Conservation (phyloP, 164 flowering plant genomes). For the Amborella trichopoda region DNA sequence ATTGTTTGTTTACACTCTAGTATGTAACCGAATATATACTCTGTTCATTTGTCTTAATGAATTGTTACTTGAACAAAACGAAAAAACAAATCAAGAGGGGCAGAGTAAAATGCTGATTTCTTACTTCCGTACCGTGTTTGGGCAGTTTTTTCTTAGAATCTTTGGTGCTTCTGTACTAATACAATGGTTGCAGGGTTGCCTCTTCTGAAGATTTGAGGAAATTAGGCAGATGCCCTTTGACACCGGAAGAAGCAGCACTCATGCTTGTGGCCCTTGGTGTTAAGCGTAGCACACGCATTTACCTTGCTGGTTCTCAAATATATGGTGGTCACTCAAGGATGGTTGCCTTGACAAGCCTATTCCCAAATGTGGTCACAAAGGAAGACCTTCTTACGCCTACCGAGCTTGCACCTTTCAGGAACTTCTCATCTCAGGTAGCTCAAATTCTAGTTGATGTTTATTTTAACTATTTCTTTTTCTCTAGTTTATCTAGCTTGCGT, state of each 20-base stretch:
- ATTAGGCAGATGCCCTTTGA: slow-evolving; percentile 80
- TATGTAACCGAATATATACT: too few species aligned
- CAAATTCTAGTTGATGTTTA: not conserved
- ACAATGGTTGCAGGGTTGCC: slow-evolving; percentile 35
- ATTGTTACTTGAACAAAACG: too few species aligned
- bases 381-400: slow-evolving; percentile 73
- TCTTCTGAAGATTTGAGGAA: slow-evolving; percentile 53
- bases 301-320: slow-evolving; percentile 77
- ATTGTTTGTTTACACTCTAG: too few species aligned
- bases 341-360: slow-evolving; percentile 54
- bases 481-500: too few species aligned
- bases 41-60: too few species aligned
- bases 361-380: slow-evolving; percentile 80
- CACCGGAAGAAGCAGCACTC: slow-evolving; percentile 96
- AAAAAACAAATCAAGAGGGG: too few species aligned
- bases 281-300: slow-evolving; percentile 51
- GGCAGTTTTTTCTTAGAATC: not conserved
- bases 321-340: slow-evolving; percentile 77
- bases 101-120: too few species aligned
- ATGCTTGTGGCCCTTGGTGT: slow-evolving; percentile 78
- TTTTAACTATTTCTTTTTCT: not conserved
- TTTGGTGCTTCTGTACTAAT: not conserved
- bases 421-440: slow-evolving; percentile 89
- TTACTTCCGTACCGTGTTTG: too few species aligned
- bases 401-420: slow-evolving; percentile 79